phyloP scores from a whole-genome alignment of 1,284 basidiomycete species.

The Chiua sp. region DNA sequence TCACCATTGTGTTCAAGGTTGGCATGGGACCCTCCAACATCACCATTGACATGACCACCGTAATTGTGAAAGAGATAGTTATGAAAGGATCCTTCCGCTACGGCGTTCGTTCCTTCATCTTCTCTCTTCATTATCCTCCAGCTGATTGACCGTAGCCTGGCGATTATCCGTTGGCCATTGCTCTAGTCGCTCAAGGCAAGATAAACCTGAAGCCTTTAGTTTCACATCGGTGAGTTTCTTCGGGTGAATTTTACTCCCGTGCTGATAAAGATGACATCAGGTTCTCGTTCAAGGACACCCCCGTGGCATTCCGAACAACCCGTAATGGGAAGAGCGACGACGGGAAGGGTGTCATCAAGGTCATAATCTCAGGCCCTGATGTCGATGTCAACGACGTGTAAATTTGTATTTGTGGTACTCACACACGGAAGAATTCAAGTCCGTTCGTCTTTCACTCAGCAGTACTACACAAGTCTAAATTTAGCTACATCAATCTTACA shows the following conservation, averaged over 20 bases:
- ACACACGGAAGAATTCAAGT: no score
- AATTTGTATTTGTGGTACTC: conserved; percentile 1
- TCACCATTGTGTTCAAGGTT: conserved; percentile 50
- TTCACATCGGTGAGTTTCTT: conserved; percentile 71
- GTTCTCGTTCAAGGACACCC: conserved; percentile 77
- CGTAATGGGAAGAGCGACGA: conserved; percentile 81
- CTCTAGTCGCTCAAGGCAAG: conserved; percentile 78
- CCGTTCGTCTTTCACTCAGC: no score
- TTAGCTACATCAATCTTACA: no score
- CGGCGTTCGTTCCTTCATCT: conserved; percentile 54
- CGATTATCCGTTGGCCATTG: conserved; percentile 86
- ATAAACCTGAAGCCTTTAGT: conserved; percentile 90
- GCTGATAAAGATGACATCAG: conserved; percentile 40
- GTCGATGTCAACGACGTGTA: conserved; percentile 45
- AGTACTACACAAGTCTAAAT: no score
- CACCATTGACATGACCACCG: conserved; percentile 61
- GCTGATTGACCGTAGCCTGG: conserved; percentile 59
- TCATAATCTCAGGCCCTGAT: conserved; percentile 79
- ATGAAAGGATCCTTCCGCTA: conserved; percentile 91
- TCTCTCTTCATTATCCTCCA: not conserved
- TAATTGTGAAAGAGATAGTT: conserved; percentile 79
- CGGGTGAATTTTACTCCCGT: not conserved
- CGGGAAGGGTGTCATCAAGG: conserved; percentile 75
- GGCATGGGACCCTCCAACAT: conserved; percentile 76
- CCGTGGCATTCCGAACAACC: conserved; percentile 82